These are phyloP conservation scores for Apiotrichum montevideense DNA, from an alignment of 1,284 basidiomycete species.

Conservation along the genomic window DNA sequence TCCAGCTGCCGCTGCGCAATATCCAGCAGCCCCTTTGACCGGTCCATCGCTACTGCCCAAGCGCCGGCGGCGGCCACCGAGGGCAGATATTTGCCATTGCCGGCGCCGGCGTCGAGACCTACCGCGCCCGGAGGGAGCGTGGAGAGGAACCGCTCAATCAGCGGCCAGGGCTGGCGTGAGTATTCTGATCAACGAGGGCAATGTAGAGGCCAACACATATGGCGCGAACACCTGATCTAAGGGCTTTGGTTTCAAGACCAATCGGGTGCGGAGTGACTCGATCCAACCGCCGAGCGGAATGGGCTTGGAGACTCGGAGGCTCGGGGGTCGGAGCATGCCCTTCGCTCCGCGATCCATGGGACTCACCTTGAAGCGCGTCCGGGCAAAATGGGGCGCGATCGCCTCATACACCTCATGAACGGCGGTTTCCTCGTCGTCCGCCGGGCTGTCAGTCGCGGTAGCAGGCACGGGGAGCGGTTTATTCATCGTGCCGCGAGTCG, in stretches of 20 bases:
- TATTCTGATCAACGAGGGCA: not conserved
- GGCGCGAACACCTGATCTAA: too few relatives aligned
- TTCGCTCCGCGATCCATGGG: too few relatives aligned
- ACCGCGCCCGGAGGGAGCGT: slow-evolving; percentile 69
- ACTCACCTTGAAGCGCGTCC: slow-evolving; percentile 83
- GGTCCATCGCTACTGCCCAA: slow-evolving; percentile 70
- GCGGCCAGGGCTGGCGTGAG: slow-evolving; percentile 78
- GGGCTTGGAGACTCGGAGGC: too few relatives aligned
- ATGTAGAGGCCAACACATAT: not conserved
- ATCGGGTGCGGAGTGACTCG: too few relatives aligned
- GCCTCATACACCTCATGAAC: slow-evolving; percentile 83
- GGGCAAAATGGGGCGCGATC: slow-evolving; percentile 87
- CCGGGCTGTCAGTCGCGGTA: slow-evolving; percentile 18
- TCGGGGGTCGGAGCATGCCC: too few relatives aligned
- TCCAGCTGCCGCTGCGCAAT: slow-evolving; percentile 58
- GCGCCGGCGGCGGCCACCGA: slow-evolving; percentile 48
- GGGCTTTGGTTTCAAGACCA: too few relatives aligned
- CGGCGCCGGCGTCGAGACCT: slow-evolving; percentile 90
- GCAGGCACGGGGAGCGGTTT: slow-evolving; percentile 28
- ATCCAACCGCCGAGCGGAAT: too few relatives aligned
- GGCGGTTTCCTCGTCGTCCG: slow-evolving; percentile 26
- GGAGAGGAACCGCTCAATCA: slow-evolving; percentile 74
- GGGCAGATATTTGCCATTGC: slow-evolving; percentile 94
- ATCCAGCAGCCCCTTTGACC: slow-evolving; percentile 67
- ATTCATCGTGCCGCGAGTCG: not conserved